Evolutionary conservation across 108 stramenopile genomes (phyloP).

Genomic region (Pelagomonas calceolata): DNA sequence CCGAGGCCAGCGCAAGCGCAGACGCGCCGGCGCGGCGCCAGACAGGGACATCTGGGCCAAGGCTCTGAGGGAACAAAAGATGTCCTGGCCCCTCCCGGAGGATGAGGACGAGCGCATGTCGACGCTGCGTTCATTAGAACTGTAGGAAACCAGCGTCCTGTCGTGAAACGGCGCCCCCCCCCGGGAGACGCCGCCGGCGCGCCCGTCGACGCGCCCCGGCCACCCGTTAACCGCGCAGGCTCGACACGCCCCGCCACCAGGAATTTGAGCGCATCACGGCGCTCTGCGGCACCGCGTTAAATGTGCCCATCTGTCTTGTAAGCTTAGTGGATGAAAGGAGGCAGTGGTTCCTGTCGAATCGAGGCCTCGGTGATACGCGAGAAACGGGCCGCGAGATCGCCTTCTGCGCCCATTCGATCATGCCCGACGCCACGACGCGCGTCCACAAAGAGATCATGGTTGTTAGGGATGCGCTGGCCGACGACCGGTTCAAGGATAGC

Average conservation of each 20-base stretch:
- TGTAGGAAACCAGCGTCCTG: too few relatives aligned
- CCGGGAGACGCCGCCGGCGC: too few relatives aligned
- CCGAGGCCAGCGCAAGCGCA: too few relatives aligned
- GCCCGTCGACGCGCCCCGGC: too few relatives aligned
- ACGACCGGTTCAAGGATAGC: constrained; percentile 51
- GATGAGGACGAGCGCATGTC: neutral
- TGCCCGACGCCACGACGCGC: constrained; percentile 13
- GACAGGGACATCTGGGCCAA: too few relatives aligned
- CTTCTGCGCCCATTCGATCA: constrained; percentile 68
- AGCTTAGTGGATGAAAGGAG: constrained; percentile 53
- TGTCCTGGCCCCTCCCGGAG: neutral
- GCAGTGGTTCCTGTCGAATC: constrained; percentile 64
- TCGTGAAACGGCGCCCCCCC: too few relatives aligned
- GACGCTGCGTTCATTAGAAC: neutral
- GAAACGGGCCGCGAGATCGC: constrained; percentile 64
- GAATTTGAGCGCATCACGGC: constrained; percentile 49
- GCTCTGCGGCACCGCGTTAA: constrained; percentile 47
- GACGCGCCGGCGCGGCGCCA: too few relatives aligned
- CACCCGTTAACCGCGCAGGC: too few relatives aligned
- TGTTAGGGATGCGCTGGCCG: constrained; percentile 51
- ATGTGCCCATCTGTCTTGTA: constrained; percentile 57
- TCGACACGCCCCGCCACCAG: neutral
- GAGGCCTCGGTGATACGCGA: constrained; percentile 50
- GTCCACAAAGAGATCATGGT: constrained; percentile 30
- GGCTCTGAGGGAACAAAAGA: too few relatives aligned